Percentiles rank a stretch among this genome's conserved stretches.
These are phyloP conservation scores for Amylocarpus encephaloides DNA, from an alignment of 2,329 filamentous ascomycete species.

Conservation along the genomic window DNA sequence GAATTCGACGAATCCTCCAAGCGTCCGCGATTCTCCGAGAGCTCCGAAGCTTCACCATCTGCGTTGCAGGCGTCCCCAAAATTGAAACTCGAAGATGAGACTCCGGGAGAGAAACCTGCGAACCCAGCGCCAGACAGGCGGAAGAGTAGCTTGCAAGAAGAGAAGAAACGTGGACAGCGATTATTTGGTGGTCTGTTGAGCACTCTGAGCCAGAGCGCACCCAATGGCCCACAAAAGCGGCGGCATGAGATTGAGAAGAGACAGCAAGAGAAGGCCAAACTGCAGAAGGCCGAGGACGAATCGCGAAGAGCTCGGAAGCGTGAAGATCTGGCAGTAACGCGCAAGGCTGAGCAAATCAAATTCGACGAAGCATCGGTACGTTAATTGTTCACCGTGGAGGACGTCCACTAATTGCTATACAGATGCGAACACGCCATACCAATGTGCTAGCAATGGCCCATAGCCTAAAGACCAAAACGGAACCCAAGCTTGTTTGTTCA, in stretches of 20 bases:
- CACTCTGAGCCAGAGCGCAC: conserved; percentile 62
- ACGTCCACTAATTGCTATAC: conserved; percentile 3
- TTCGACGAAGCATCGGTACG: conserved; percentile 71
- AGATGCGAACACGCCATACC: conserved; percentile 62
- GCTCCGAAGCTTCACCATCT: conserved; percentile 15
- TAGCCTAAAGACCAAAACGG: conserved; percentile 64
- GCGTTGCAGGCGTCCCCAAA: conserved; percentile 28
- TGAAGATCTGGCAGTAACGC: conserved; percentile 52
- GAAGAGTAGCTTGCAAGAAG: conserved; percentile 53
- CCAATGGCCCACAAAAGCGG: conserved; percentile 57
- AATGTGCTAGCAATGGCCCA: conserved; percentile 66
- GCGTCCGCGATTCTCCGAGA: conserved; percentile 41
- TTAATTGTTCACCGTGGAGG: background rate
- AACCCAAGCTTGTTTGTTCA: conserved; percentile 65
- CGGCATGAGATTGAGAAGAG: conserved; percentile 76
- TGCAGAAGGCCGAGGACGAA: conserved; percentile 66
- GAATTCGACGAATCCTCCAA: conserved; percentile 44
- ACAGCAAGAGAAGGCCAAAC: conserved; percentile 68
- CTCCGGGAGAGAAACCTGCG: conserved; percentile 21
- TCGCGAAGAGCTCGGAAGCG: conserved; percentile 59
- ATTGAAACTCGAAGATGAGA: conserved; percentile 12
- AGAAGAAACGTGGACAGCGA: conserved; percentile 77
- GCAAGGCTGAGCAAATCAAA: conserved; percentile 63
- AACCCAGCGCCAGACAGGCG: conserved; percentile 31
- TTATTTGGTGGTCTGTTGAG: conserved; percentile 69